These are phyloP conservation scores for Helianthus annuus DNA, from an alignment of 129 eudicot genomes.

Conservation along the genomic window HanXRQr2.0-SUNRISE NC_035438.2:81351101-81351600, in stretches of 20 bases:
- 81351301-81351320: not conserved
- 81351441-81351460: slow-evolving; percentile 37
- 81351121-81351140: no score
- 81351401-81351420: slow-evolving; percentile 81
- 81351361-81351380: slow-evolving; percentile 98
- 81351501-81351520: not conserved
- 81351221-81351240: no score
- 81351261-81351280: not conserved
- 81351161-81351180: no score
- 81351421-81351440: slow-evolving; percentile 91
- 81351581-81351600: not conserved
- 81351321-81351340: not conserved
- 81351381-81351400: slow-evolving; percentile 97
- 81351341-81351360: slow-evolving; percentile 53
- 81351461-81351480: not conserved
- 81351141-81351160: no score
- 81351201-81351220: no score
- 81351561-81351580: not conserved
- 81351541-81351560: not conserved
- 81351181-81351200: no score
- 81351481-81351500: slow-evolving; percentile 12
- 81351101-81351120: no score
- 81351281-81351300: slow-evolving; percentile 5
- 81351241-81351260: not conserved
- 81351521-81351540: not conserved